Conservation (phyloP, 177 flowering plant genomes). For the Vitis hybrid region DNA sequence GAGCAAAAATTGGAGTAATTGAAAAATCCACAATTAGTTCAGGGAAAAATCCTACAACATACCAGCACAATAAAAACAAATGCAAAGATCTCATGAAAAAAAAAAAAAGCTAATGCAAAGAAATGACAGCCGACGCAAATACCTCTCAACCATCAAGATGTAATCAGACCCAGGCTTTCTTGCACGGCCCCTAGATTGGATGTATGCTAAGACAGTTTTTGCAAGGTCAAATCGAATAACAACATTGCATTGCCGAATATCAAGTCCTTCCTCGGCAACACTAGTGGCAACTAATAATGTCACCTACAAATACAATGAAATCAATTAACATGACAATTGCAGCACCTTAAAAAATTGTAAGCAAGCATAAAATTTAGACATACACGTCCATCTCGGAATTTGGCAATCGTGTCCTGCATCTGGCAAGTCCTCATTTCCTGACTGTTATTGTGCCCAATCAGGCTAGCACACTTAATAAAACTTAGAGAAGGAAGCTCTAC, state of each 20-base stretch:
- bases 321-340: neutral
- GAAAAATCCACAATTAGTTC: neutral
- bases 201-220: conserved; percentile 97
- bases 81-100: no score
- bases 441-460: conserved; percentile 98
- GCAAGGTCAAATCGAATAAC: conserved; percentile 99
- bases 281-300: conserved; percentile 97
- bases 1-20: conserved; percentile 9
- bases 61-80: neutral
- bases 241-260: conserved; percentile 98
- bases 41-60: neutral
- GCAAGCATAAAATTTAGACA: conserved; percentile 20
- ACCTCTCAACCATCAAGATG: conserved; percentile 99
- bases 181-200: conserved; percentile 98
- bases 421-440: conserved; percentile 94
- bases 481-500: conserved; percentile 92
- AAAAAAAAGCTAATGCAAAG: no score
- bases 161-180: conserved; percentile 99
- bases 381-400: conserved; percentile 97
- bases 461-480: conserved; percentile 86
- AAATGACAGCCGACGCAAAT: conserved; percentile 4
- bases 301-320: conserved; percentile 45
- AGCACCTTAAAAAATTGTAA: neutral
- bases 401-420: conserved; percentile 96
- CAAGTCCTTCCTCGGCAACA: conserved; percentile 99